phyloP scores from a whole-genome alignment of 2,329 filamentous ascomycete genomes.

The Xylariaceae sp. region DNA sequence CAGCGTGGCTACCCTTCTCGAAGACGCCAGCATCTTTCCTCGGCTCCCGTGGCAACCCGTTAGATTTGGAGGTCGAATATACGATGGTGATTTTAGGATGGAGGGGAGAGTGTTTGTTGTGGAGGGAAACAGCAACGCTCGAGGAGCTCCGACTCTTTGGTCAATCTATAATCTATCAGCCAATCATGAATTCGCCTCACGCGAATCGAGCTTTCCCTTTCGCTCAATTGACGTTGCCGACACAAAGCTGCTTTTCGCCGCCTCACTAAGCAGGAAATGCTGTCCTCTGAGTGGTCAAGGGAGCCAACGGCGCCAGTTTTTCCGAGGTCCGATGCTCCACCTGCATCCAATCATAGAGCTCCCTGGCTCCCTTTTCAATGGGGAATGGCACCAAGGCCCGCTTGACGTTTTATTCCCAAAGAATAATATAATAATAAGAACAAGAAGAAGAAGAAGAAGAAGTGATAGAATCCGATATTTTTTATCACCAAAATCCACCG shows the following conservation, averaged over 20 bases:
- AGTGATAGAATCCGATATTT: too few species aligned
- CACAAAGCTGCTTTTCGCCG: slow-evolving; percentile 25
- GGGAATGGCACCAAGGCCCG: too few species aligned
- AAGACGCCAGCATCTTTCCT: slow-evolving; percentile 49
- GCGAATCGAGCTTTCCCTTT: slow-evolving; percentile 22
- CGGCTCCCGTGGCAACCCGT: not conserved
- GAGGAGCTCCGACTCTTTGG: slow-evolving; percentile 24
- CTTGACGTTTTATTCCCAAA: too few species aligned
- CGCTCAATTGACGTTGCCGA: slow-evolving; percentile 31
- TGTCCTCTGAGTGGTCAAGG: slow-evolving; percentile 26
- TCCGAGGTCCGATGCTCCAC: slow-evolving; percentile 16
- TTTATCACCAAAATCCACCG: too few species aligned
- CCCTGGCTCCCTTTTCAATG: too few species aligned
- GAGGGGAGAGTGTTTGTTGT: slow-evolving; percentile 25
- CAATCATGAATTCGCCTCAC: slow-evolving; percentile 26
- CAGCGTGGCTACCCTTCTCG: slow-evolving; percentile 50
- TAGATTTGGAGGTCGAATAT: not conserved
- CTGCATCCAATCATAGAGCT: too few species aligned
- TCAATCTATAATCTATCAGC: slow-evolving; percentile 8
- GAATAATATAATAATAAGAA: too few species aligned
- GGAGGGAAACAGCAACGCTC: slow-evolving; percentile 9
- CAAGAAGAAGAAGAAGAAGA: too few species aligned
- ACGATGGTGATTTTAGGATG: not conserved
- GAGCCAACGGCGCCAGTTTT: slow-evolving; percentile 7
- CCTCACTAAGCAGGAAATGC: slow-evolving; percentile 31